Percentiles rank a stretch among this genome's conserved stretches.
Evolutionary conservation across 2,329 filamentous ascomycete genomes (phyloP).

Genomic region (Aschersonia sp.): DNA sequence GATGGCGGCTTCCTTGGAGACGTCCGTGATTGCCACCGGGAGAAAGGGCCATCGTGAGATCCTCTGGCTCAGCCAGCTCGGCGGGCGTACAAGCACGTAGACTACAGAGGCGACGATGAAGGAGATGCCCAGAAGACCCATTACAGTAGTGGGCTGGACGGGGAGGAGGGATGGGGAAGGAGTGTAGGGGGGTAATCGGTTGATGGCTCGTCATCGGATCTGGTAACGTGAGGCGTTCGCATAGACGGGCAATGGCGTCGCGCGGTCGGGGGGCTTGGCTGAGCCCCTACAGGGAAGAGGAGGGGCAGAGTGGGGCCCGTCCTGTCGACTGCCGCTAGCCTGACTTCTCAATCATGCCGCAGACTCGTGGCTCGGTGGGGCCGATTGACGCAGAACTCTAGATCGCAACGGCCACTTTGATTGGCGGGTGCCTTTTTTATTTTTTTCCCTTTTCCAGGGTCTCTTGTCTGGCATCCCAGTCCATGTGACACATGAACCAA

Average conservation of each 20-base stretch:
- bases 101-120: constrained; percentile 46
- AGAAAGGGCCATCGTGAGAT: constrained; percentile 11
- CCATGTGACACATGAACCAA: neutral
- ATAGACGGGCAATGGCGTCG: too few relatives aligned
- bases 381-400: too few relatives aligned
- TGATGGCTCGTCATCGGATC: too few relatives aligned
- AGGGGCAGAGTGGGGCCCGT: too few relatives aligned
- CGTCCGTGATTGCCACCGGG: constrained; percentile 2
- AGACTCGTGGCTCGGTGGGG: neutral
- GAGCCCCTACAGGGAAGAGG: too few relatives aligned
- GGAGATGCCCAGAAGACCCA: constrained; percentile 38
- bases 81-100: constrained; percentile 38
- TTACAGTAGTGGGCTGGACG: neutral
- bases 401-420: neutral
- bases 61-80: constrained; percentile 26
- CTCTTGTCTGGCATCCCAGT: neutral
- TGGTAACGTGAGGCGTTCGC: too few relatives aligned
- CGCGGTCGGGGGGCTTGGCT: too few relatives aligned
- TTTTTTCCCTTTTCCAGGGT: neutral
- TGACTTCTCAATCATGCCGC: neutral
- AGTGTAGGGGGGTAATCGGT: too few relatives aligned
- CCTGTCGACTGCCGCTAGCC: too few relatives aligned
- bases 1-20: neutral
- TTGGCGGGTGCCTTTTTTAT: neutral
- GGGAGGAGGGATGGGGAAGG: too few relatives aligned